phyloP scores from a whole-genome alignment of 1,284 basidiomycete genomes.

The Lentinus polychrous region DNA sequence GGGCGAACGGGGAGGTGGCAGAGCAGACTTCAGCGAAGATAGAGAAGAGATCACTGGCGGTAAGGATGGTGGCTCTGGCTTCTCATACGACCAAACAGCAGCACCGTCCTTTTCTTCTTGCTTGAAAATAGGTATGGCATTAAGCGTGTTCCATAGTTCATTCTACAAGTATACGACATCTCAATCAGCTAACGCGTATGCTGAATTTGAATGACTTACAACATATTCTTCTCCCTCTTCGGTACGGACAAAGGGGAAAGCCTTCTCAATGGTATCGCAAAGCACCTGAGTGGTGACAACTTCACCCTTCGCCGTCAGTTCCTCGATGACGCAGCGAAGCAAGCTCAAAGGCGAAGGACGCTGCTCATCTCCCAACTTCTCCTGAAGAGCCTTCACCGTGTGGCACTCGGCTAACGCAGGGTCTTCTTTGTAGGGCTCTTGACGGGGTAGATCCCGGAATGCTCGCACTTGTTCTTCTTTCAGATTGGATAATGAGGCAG shows the following conservation, averaged over 20 bases:
- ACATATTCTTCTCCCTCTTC: slow-evolving; percentile 45
- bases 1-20: slow-evolving; percentile 30
- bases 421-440: slow-evolving; percentile 42
- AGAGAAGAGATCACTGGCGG: slow-evolving; percentile 44
- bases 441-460: slow-evolving; percentile 48
- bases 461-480: slow-evolving; percentile 47
- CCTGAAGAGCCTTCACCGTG: slow-evolving; percentile 28
- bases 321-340: slow-evolving; percentile 53
- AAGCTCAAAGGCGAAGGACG: slow-evolving; percentile 45
- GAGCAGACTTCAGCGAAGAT: slow-evolving; percentile 32
- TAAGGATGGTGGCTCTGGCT: slow-evolving; percentile 31
- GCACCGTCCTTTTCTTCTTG: slow-evolving; percentile 21
- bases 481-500: slow-evolving; percentile 41
- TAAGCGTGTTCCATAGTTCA: slow-evolving; percentile 54
- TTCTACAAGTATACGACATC: slow-evolving; percentile 30
- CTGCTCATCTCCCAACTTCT: slow-evolving; percentile 25
- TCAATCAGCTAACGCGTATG: slow-evolving; percentile 1
- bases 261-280: slow-evolving; percentile 47
- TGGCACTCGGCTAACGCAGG: slow-evolving; percentile 36
- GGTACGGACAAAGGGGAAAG: slow-evolving; percentile 47
- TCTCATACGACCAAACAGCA: slow-evolving; percentile 46
- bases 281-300: slow-evolving; percentile 50
- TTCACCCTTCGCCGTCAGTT: slow-evolving; percentile 36
- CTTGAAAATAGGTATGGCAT: slow-evolving; percentile 43
- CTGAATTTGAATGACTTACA: slow-evolving; percentile 28